Percentiles rank a stretch among this genome's conserved stretches.
Conservation (phyloP, 352 stramenopile genomes). For the Phytophthora cactorum region DNA sequence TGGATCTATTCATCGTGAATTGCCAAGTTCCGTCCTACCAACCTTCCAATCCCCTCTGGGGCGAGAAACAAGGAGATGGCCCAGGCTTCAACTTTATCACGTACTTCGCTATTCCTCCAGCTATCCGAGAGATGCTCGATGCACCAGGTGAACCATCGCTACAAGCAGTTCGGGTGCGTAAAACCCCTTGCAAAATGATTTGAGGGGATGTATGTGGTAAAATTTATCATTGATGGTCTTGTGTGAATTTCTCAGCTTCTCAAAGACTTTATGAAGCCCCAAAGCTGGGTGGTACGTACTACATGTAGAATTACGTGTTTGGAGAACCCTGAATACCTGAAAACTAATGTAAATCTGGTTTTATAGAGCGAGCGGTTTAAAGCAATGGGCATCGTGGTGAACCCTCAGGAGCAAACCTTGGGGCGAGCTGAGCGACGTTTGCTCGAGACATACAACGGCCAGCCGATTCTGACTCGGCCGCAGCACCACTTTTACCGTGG, state of each 20-base stretch:
- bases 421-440: constrained; percentile 76
- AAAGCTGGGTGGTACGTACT: constrained; percentile 40
- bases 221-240: too few relatives aligned
- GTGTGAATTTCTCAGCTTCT: constrained; percentile 23
- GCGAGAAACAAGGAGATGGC: constrained; percentile 76
- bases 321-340: too few relatives aligned
- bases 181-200: background rate
- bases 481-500: constrained; percentile 80
- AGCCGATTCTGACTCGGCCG: constrained; percentile 80
- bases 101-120: constrained; percentile 73
- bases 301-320: background rate
- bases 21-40: constrained; percentile 87
- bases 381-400: constrained; percentile 82
- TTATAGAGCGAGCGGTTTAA: constrained; percentile 80
- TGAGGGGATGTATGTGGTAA: background rate
- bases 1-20: constrained; percentile 85
- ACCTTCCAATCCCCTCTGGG: constrained; percentile 84
- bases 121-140: constrained; percentile 63
- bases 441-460: constrained; percentile 84
- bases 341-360: background rate
- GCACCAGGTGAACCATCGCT: constrained; percentile 38
- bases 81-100: constrained; percentile 84
- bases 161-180: constrained; percentile 56
- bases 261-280: constrained; percentile 47
- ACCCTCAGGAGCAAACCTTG: constrained; percentile 72